Evolutionary conservation across 2,329 filamentous ascomycete species (phyloP), one percentile per base, ranked within the genome.

Genomic region (Trichoderma afroharzianum): DNA sequence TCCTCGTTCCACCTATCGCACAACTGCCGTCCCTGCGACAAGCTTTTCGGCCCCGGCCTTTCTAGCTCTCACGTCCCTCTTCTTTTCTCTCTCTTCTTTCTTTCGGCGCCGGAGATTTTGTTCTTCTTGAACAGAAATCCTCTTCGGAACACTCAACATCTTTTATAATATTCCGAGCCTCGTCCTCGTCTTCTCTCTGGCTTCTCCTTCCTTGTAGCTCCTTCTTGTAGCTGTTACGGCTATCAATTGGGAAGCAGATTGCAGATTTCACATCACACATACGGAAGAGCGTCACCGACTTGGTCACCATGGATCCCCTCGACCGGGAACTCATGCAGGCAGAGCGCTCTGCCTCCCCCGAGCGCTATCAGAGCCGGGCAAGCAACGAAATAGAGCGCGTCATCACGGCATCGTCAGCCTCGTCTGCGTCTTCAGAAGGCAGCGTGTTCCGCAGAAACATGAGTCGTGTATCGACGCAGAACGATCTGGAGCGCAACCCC

Each of bases 401-500:
- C n/a, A 76, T 84, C 24, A 87, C 88, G 5, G 81, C 83, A 2
- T 88, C 86, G 5, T 87, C 86, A 5, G 80, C 82, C 18, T 85
- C 85, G 39, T 85, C 86, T 6, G 84, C 83, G 0, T 85, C 85
- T 11, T 83, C 83, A 1, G 83, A 84, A 53, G 81, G 73, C 30
- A 72, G 73, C 62, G 77, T 77, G 58, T 76, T 80, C 73, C 82
- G 83, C 69, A 79, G 84, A 71, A 83, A 81, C 64, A 86, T 93
- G 81, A 89, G 87, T 76, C 85, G 90, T 67, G 79, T 89, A n/a
- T 85, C 89, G 6, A 93, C 91, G 4, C 86, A 90, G 74, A 82
- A 84, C 75, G 91, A 93, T 77, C 85, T 93, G 50, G 91, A 93
- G 78, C 85, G 90, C 71, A 88, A 93, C 74, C 88, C 88, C 21